Conservation (phyloP, 2,329 filamentous ascomycete genomes). For the Hypoxylon sp. region DNA sequence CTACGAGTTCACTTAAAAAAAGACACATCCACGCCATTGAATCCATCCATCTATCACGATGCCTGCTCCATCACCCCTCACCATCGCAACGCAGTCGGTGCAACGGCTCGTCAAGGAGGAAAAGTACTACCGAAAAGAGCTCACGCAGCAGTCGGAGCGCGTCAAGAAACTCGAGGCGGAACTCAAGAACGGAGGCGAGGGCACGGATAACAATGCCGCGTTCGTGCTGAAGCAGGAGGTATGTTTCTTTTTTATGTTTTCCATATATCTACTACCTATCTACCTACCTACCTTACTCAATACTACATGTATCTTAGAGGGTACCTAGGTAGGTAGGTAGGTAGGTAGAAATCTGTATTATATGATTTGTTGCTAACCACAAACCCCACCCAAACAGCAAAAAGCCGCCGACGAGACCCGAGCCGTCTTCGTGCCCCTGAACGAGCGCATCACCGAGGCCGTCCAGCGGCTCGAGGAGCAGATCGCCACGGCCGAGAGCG, state of each 20-base stretch:
- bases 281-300: not conserved
- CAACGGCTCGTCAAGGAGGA: slow-evolving; percentile 91
- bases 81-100: slow-evolving; percentile 82
- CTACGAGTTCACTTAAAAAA: too few species aligned
- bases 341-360: too few species aligned
- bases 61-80: slow-evolving; percentile 78
- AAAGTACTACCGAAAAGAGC: slow-evolving; percentile 86
- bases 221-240: slow-evolving; percentile 90
- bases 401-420: slow-evolving; percentile 88
- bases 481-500: slow-evolving; percentile 69
- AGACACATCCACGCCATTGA: not conserved
- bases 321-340: too few species aligned
- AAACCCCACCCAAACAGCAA: slow-evolving; percentile 62
- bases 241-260: slow-evolving; percentile 40
- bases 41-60: slow-evolving; percentile 56
- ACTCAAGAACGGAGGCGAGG: slow-evolving; percentile 56
- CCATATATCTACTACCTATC: not conserved
- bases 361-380: slow-evolving; percentile 1
- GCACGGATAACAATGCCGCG: slow-evolving; percentile 77
- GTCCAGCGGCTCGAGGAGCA: slow-evolving; percentile 78
- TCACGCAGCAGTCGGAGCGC: slow-evolving; percentile 75
- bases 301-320: too few species aligned
- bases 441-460: slow-evolving; percentile 74
- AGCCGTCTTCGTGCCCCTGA: slow-evolving; percentile 78
- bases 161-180: slow-evolving; percentile 74